phyloP scores from a whole-genome alignment of 345 rosid species.

The Excoecaria agallocha region DNA sequence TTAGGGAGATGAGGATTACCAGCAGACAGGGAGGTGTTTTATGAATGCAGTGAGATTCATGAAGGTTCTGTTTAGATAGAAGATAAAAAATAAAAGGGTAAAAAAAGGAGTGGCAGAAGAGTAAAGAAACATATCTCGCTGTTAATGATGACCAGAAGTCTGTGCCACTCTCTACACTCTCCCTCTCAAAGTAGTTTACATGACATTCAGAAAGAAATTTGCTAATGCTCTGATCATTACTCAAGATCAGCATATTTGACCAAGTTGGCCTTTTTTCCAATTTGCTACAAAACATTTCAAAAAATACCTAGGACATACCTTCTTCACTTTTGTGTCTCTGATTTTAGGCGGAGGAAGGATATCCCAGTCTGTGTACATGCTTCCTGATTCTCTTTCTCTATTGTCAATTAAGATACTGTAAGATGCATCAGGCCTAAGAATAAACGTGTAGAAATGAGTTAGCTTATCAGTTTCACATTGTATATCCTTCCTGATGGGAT shows the following conservation, averaged over 20 bases:
- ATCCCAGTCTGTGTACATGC: slow-evolving; percentile 83
- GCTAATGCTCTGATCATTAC: neutral
- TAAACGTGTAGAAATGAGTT: slow-evolving; percentile 81
- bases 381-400: slow-evolving; percentile 72
- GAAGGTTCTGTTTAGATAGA: neutral
- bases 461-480: slow-evolving; percentile 84
- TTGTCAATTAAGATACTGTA: slow-evolving; percentile 70
- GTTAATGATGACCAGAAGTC: neutral
- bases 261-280: neutral
- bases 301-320: slow-evolving; percentile 34
- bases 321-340: slow-evolving; percentile 61
- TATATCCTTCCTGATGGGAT: slow-evolving; percentile 71
- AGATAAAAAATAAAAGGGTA: neutral
- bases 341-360: slow-evolving; percentile 82
- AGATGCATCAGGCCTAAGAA: slow-evolving; percentile 77
- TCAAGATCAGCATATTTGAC: neutral
- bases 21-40: neutral
- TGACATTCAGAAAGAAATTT: too few relatives aligned
- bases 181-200: too few relatives aligned
- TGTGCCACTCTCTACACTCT: too few relatives aligned
- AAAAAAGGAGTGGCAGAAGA: neutral
- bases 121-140: neutral
- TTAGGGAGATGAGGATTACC: neutral
- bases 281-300: neutral
- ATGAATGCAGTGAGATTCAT: neutral